Evolutionary conservation across 2,329 filamentous ascomycete genomes (phyloP).

Genomic region (Metarhizium guizhouense): DNA sequence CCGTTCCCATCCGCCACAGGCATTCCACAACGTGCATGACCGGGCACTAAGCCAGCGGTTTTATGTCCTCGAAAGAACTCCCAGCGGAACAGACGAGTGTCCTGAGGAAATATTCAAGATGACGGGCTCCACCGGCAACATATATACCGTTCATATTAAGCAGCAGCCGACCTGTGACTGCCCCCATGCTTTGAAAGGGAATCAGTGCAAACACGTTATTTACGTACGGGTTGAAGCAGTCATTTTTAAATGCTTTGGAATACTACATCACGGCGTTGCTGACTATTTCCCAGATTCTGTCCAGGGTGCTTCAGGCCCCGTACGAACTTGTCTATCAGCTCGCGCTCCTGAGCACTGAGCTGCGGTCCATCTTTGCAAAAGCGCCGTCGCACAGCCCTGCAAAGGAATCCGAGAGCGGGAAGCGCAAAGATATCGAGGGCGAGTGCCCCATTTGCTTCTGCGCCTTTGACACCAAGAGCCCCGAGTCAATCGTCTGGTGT

Average conservation of each 20-base stretch:
- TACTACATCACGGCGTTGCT: neutral
- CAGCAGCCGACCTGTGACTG: slow-evolving; percentile 46
- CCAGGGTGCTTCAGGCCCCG: slow-evolving; percentile 49
- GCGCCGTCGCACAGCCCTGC: slow-evolving; percentile 41
- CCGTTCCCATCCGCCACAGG: slow-evolving; percentile 18
- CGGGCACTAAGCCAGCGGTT: slow-evolving; percentile 35
- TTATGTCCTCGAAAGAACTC: slow-evolving; percentile 34
- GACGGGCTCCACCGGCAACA: slow-evolving; percentile 56
- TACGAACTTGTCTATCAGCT: slow-evolving; percentile 51
- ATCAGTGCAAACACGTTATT: slow-evolving; percentile 58
- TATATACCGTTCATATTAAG: slow-evolving; percentile 49
- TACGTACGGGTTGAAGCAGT: slow-evolving; percentile 33
- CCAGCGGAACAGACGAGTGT: slow-evolving; percentile 23
- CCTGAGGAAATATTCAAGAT: slow-evolving; percentile 47
- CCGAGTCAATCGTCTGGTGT: slow-evolving; percentile 39
- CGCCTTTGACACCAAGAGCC: slow-evolving; percentile 27
- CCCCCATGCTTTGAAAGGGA: slow-evolving; percentile 41
- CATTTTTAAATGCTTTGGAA: no score
- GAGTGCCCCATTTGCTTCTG: slow-evolving; percentile 51
- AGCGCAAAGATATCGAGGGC: slow-evolving; percentile 40
- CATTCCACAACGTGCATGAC: slow-evolving; percentile 28
- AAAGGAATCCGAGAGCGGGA: slow-evolving; percentile 19
- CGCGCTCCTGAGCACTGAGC: slow-evolving; percentile 48
- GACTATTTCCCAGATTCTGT: slow-evolving; percentile 36
- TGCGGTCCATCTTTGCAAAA: slow-evolving; percentile 46